Evolutionary conservation across 306 rosid genomes (phyloP), one percentile per base, ranked within the genome.

Genomic region (Notholithocarpus densiflorus): DNA sequence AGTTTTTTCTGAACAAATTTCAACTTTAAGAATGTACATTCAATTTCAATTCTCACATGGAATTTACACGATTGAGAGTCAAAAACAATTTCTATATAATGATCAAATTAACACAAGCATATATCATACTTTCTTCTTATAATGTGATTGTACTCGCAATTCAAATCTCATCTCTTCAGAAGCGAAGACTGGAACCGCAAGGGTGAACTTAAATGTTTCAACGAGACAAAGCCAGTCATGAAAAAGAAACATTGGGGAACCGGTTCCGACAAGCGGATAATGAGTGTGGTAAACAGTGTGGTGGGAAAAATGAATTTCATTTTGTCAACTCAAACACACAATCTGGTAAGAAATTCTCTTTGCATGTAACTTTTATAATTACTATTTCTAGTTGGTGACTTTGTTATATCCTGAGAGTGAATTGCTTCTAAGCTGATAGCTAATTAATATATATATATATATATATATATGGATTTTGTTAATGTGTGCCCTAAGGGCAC

Each of bases 101-200:
- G 48, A 55, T 21, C 18, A 43, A 26, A 15, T 40, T 40, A 57
- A 20, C 32, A 66, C 24, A 31, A 68, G 5, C 24, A 73, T 12
- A 48, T 12, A 48, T 12, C 53, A 48, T 14, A 64, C 18, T 19
- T 66, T 3, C 43, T 0, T 18, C 40, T 27, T 6, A 55, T 76
- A 20, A 14, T 75, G 54, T 73, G 54, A 75, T 72, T 40, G 55
- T 79, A 64, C 2, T 5, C 24, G 66, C 54, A 75, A 71, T 7
- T 20, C n/a, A 19, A 54, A 29, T 56, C 29, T 74, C 15, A 60
- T 12, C 15, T 77, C 43, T 64, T 51, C 89, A 92, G 98, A 34
- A 95, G 94, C 64, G 86, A 79, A 77, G 99, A 95, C 68, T 95
- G 99, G 99, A 85, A 89, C n/a, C 85, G 82, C 76, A 83, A 82